phyloP scores from a whole-genome alignment of 2,329 filamentous ascomycete genomes.

The Alternaria sp. region DNA sequence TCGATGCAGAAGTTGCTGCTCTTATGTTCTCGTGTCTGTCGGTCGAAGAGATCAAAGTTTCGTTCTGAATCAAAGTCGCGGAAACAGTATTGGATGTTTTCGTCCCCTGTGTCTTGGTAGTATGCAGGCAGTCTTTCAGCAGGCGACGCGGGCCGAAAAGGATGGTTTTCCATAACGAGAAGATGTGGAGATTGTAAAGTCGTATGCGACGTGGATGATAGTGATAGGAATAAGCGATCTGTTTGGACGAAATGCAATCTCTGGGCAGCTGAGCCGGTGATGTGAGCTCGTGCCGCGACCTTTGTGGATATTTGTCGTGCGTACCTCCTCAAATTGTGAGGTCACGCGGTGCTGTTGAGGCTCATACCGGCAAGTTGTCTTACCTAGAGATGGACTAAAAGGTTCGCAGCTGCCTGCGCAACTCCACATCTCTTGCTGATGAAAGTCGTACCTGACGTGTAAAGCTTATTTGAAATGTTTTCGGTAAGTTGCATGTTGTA shows the following conservation, averaged over 20 bases:
- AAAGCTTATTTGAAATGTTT: neutral
- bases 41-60: conserved; percentile 57
- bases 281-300: conserved; percentile 37
- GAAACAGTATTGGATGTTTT: conserved; percentile 53
- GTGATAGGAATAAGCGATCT: conserved; percentile 5
- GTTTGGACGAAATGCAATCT: conserved; percentile 4
- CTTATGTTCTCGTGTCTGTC: conserved; percentile 50
- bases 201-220: neutral
- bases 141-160: conserved; percentile 39
- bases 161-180: conserved; percentile 30
- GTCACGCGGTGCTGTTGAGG: conserved; percentile 34
- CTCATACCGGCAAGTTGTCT: conserved; percentile 36
- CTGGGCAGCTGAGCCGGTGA: conserved; percentile 20
- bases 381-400: conserved; percentile 14
- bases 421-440: neutral
- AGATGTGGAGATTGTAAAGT: conserved; percentile 3
- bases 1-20: conserved; percentile 71
- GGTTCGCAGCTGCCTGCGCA: conserved; percentile 14
- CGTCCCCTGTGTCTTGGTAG: conserved; percentile 46
- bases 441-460: neutral
- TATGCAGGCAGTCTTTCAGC: conserved; percentile 45
- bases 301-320: conserved; percentile 26
- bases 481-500: neutral
- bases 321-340: conserved; percentile 27
- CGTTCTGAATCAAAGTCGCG: conserved; percentile 62